Percentiles rank a stretch among this genome's conserved stretches.
Conservation (phyloP, 345 rosid species). For the Moricandia arvensis region DNA sequence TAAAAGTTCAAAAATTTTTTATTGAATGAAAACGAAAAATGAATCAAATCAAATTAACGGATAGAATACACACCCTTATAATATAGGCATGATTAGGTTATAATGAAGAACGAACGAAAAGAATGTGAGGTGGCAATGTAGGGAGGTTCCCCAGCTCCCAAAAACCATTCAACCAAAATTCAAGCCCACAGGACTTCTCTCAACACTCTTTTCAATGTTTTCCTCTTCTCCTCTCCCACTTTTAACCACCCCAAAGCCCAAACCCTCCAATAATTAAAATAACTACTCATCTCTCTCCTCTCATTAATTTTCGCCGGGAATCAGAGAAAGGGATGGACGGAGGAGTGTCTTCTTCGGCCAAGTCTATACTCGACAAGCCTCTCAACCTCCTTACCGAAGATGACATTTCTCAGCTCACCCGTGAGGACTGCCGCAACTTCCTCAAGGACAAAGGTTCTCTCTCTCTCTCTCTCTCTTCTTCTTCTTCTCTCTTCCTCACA, state of each 20-base stretch:
- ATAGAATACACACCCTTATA: too few relatives aligned
- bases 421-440: conserved; percentile 90
- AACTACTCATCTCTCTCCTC: conserved; percentile 39
- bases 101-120: too few relatives aligned
- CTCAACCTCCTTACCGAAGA: conserved; percentile 78
- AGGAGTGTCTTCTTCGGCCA: conserved; percentile 53
- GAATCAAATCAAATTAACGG: too few relatives aligned
- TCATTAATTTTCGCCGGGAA: conserved; percentile 28
- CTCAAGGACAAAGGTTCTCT: conserved; percentile 96
- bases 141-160: too few relatives aligned
- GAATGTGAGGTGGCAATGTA: too few relatives aligned
- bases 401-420: conserved; percentile 97
- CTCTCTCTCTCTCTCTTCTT: not conserved
- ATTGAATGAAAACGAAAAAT: too few relatives aligned
- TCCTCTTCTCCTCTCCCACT: not conserved
- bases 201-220: not conserved
- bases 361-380: conserved; percentile 77
- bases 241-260: not conserved
- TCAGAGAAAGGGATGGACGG: conserved; percentile 44
- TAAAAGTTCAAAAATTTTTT: too few relatives aligned
- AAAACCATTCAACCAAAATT: too few relatives aligned
- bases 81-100: too few relatives aligned
- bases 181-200: not conserved
- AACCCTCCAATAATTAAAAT: conserved; percentile 31
- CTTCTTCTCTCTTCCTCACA: too few relatives aligned